These are phyloP conservation scores for Melaleuca quinquenervia DNA, from an alignment of 345 rosid species.

Conservation along the genomic window DNA sequence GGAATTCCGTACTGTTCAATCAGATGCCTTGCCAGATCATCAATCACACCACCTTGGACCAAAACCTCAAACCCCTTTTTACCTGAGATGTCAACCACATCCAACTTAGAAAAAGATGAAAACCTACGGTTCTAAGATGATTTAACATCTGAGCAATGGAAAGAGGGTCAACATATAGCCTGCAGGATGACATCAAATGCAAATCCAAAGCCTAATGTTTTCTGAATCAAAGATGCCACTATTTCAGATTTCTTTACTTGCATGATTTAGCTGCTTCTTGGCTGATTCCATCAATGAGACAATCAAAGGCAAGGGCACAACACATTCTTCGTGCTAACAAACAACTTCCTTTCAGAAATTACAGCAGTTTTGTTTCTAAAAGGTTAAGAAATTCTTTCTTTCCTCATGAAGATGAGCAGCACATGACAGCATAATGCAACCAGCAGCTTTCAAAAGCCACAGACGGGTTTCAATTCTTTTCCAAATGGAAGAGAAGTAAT, in stretches of 20 bases:
- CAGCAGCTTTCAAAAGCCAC: neutral
- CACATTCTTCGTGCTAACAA: neutral
- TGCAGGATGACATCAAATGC: neutral
- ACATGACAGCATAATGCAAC: neutral
- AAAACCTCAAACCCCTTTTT: constrained; percentile 85
- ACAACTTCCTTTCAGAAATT: neutral
- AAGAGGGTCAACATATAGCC: neutral
- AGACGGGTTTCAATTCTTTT: neutral
- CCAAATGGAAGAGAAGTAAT: neutral
- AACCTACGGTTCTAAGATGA: neutral
- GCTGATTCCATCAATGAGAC: neutral
- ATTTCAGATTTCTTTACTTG: neutral
- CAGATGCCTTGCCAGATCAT: constrained; percentile 69
- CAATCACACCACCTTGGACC: constrained; percentile 93
- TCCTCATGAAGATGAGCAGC: neutral
- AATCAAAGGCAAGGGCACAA: neutral
- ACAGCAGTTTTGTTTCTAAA: neutral
- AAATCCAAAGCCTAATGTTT: neutral
- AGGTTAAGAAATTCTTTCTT: neutral
- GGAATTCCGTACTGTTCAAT: constrained; percentile 81
- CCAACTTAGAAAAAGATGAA: neutral
- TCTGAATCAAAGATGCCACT: neutral
- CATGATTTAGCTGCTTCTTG: neutral
- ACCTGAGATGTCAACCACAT: constrained; percentile 28
- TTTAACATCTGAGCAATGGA: neutral